A percentile compares a stretch with the other conserved stretches of the same genome.
Conservation (phyloP, 306 rosid species). For the Pterocarpus macrocarpus region DNA sequence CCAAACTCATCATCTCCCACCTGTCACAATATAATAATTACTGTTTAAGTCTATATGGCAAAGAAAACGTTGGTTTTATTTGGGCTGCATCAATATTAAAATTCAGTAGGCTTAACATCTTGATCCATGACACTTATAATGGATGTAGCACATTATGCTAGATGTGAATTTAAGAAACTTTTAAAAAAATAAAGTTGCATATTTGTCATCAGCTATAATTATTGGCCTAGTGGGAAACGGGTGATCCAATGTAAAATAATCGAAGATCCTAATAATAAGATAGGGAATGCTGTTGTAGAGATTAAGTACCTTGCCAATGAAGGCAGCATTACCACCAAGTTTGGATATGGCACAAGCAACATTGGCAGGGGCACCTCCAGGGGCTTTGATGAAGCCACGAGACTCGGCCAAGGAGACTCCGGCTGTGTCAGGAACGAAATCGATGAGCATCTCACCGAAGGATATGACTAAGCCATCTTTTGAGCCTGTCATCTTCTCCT, state of each 20-base stretch:
- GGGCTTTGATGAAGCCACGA: slow-evolving; percentile 66
- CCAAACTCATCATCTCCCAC: slow-evolving; percentile 81
- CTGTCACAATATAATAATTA: slow-evolving; percentile 42
- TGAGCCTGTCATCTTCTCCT: slow-evolving; percentile 52
- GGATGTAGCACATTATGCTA: too few relatives aligned
- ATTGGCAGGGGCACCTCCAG: slow-evolving; percentile 85
- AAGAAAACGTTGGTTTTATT: background rate
- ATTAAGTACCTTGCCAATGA: slow-evolving; percentile 65
- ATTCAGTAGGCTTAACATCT: too few relatives aligned
- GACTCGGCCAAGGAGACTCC: slow-evolving; percentile 80
- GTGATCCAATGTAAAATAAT: background rate
- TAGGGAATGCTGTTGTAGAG: background rate
- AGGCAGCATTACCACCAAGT: slow-evolving; percentile 74
- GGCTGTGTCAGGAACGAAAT: slow-evolving; percentile 67
- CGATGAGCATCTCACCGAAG: slow-evolving; percentile 81
- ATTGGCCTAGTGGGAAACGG: too few relatives aligned
- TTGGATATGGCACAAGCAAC: slow-evolving; percentile 76
- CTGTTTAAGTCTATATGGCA: background rate
- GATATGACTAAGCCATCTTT: slow-evolving; percentile 52
- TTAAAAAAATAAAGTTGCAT: too few relatives aligned
- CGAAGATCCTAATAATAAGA: background rate
- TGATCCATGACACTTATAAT: too few relatives aligned
- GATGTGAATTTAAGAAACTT: too few relatives aligned
- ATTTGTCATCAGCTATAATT: too few relatives aligned
- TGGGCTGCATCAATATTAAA: too few relatives aligned